phyloP scores from a whole-genome alignment of 2,329 filamentous ascomycete genomes.

The Alternaria dauci region DNA sequence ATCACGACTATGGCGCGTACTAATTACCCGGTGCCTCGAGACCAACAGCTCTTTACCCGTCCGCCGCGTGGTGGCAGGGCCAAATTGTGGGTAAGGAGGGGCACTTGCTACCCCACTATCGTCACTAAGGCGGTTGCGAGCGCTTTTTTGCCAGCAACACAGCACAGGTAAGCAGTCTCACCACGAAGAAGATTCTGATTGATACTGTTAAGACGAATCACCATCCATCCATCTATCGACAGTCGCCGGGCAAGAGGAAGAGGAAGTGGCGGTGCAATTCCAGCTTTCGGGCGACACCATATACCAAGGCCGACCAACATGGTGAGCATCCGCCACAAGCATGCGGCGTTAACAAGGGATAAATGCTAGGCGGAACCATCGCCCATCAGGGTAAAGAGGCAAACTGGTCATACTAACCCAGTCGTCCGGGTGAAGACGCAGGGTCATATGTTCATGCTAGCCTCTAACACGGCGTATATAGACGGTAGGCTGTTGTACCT shows the following conservation, averaged over 20 bases:
- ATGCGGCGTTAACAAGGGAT: slow-evolving; percentile 27
- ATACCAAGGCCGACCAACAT: slow-evolving; percentile 5
- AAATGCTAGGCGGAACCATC: slow-evolving; percentile 30
- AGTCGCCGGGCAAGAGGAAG: slow-evolving; percentile 9
- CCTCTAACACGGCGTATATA: slow-evolving; percentile 34
- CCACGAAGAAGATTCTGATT: background rate
- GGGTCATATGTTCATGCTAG: slow-evolving; percentile 28
- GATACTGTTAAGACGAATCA: slow-evolving; percentile 14
- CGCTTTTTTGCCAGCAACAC: slow-evolving; percentile 14
- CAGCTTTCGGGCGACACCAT: background rate
- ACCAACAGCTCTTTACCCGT: slow-evolving; percentile 24
- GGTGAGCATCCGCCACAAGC: slow-evolving; percentile 4
- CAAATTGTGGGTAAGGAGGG: slow-evolving; percentile 26
- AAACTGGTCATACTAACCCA: slow-evolving; percentile 16
- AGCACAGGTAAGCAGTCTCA: slow-evolving; percentile 9
- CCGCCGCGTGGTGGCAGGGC: slow-evolving; percentile 9
- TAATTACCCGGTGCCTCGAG: slow-evolving; percentile 34
- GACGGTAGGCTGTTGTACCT: slow-evolving; percentile 25
- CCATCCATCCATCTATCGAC: slow-evolving; percentile 13
- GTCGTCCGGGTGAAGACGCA: slow-evolving; percentile 35
- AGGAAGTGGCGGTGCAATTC: background rate
- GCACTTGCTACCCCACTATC: slow-evolving; percentile 26
- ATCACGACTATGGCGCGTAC: slow-evolving; percentile 9
- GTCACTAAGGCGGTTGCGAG: slow-evolving; percentile 14
- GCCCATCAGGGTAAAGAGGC: slow-evolving; percentile 27